Evolutionary conservation across 495 filamentous ascomycete species (phyloP).

Genomic region (Lasiosphaeria ovina): DNA sequence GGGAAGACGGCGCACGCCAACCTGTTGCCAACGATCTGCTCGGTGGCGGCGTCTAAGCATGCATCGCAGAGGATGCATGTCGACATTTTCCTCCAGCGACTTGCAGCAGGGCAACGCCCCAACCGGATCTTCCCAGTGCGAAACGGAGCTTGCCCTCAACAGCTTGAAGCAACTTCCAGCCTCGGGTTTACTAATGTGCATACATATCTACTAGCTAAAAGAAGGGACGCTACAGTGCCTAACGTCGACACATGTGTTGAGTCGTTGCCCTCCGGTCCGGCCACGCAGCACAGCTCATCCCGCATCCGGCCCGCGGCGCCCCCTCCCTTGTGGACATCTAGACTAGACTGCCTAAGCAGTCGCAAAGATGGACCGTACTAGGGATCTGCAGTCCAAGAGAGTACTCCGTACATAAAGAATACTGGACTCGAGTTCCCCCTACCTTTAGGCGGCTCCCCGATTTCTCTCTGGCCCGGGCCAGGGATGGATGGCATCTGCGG

Average conservation of each 20-base stretch:
- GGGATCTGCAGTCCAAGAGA: no score
- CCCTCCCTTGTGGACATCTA: neutral
- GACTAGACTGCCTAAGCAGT: neutral
- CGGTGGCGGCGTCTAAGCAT: constrained; percentile 10
- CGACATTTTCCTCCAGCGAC: neutral
- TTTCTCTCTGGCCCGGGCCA: no score
- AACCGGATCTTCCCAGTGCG: constrained; percentile 2
- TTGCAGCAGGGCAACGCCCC: constrained; percentile 4
- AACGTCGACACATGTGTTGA: neutral
- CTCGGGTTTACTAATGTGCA: neutral
- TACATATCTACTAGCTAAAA: neutral
- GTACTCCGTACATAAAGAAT: no score
- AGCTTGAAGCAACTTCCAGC: neutral
- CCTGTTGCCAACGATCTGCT: constrained; percentile 12
- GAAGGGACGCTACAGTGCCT: neutral
- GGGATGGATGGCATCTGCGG: no score
- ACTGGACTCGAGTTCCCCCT: no score
- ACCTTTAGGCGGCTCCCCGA: no score
- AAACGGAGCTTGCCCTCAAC: neutral
- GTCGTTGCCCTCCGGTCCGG: neutral
- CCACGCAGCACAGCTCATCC: neutral
- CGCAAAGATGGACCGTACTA: no score
- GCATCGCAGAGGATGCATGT: neutral
- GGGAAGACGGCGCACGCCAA: constrained; percentile 10
- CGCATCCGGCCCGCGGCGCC: neutral